A percentile compares a stretch with the other conserved stretches of the same genome.
These are phyloP conservation scores for Arxiozyma bovina DNA, from an alignment of 1,139 yeast species.

Conservation along the genomic window DNA sequence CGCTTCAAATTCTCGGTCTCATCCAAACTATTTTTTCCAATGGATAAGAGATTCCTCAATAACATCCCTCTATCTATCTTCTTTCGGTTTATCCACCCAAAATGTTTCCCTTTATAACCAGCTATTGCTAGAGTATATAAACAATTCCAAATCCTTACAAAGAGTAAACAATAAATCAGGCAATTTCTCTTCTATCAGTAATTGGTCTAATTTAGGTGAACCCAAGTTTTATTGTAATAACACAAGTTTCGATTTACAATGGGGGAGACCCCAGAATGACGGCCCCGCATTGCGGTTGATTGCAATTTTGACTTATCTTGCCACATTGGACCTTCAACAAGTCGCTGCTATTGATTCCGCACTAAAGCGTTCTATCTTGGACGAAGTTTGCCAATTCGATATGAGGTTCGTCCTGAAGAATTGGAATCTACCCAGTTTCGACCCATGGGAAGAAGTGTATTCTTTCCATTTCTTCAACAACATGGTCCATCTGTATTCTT, in stretches of 20 bases:
- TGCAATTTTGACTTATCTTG: constrained; percentile 52
- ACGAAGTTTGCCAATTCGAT: constrained; percentile 34
- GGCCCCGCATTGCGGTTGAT: constrained; percentile 82
- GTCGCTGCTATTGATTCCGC: not conserved
- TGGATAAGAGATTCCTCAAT: constrained; percentile 92
- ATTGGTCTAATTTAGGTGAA: constrained; percentile 61
- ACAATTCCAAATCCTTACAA: constrained; percentile 52
- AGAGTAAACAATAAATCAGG: constrained; percentile 65
- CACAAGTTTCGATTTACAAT: constrained; percentile 47
- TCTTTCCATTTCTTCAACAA: constrained; percentile 73
- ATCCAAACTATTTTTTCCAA: constrained; percentile 77
- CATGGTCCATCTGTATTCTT: constrained; percentile 61
- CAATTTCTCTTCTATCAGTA: constrained; percentile 35
- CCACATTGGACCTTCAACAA: constrained; percentile 7
- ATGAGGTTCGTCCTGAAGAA: constrained; percentile 51
- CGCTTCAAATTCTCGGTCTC: constrained; percentile 65
- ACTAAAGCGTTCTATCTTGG: not conserved
- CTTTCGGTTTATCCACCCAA: constrained; percentile 3
- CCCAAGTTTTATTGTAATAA: constrained; percentile 74
- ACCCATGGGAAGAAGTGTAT: constrained; percentile 86
- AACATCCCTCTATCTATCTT: constrained; percentile 49
- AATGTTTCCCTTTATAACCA: constrained; percentile 8
- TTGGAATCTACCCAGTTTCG: constrained; percentile 67
- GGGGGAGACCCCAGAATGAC: constrained; percentile 97
- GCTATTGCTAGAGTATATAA: constrained; percentile 41